Evolutionary conservation across 1,139 yeast species (phyloP).

Genomic region (Yamadazyma epiphylla): DNA sequence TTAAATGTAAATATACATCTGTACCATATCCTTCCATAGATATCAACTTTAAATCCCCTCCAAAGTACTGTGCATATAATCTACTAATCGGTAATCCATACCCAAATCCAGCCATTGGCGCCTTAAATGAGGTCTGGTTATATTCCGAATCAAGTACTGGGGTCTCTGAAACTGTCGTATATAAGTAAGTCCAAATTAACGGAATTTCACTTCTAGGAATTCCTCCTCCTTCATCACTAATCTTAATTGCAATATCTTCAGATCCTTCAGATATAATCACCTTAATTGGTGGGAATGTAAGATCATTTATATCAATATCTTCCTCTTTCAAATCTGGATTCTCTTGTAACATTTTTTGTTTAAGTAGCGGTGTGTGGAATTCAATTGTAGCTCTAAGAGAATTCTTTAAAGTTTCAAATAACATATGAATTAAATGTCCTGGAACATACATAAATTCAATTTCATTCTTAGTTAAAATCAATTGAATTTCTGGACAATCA

Average conservation of each 20-base stretch:
- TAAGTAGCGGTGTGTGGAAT: slow-evolving; percentile 49
- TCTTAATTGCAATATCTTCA: slow-evolving; percentile 89
- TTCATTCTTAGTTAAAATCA: slow-evolving; percentile 65
- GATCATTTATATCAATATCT: slow-evolving; percentile 55
- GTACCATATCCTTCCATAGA: slow-evolving; percentile 96
- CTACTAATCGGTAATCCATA: slow-evolving; percentile 87
- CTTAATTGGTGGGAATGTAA: slow-evolving; percentile 78
- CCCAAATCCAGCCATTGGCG: slow-evolving; percentile 95
- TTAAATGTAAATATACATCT: slow-evolving; percentile 83
- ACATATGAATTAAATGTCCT: slow-evolving; percentile 84
- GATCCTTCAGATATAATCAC: slow-evolving; percentile 88
- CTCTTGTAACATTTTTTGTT: slow-evolving; percentile 34
- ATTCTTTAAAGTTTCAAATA: slow-evolving; percentile 81
- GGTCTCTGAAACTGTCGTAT: slow-evolving; percentile 78
- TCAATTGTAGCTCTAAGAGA: slow-evolving; percentile 84
- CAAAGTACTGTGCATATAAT: slow-evolving; percentile 83
- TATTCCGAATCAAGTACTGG: slow-evolving; percentile 63
- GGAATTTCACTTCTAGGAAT: slow-evolving; percentile 84
- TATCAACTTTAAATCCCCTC: slow-evolving; percentile 83
- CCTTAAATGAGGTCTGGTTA: slow-evolving; percentile 59
- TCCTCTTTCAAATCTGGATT: slow-evolving; percentile 42
- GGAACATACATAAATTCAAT: slow-evolving; percentile 84
- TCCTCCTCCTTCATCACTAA: slow-evolving; percentile 94
- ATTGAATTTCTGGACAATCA: slow-evolving; percentile 77
- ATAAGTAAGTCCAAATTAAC: slow-evolving; percentile 85